phyloP scores from a whole-genome alignment of 2,329 filamentous ascomycete species.

The Phialemoniopsis sp. region DNA sequence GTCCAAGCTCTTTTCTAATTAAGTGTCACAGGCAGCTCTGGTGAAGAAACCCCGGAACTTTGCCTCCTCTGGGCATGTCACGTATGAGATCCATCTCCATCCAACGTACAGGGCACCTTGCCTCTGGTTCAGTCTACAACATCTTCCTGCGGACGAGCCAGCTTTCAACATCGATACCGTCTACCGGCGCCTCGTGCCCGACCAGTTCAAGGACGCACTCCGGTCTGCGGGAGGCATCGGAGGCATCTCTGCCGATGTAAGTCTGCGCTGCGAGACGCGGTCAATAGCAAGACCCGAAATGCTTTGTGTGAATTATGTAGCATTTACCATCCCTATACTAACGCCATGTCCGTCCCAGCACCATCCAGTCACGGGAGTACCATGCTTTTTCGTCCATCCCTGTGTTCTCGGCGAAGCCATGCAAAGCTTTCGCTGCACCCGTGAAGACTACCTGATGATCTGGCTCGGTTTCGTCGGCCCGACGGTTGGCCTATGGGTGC shows the following conservation, averaged over 20 bases:
- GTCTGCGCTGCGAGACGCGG: conserved; percentile 25
- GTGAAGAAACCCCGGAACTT: conserved; percentile 1
- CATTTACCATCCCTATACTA: conserved; percentile 14
- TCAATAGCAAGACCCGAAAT: too few relatives aligned
- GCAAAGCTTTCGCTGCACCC: conserved; percentile 56
- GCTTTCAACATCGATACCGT: conserved; percentile 63
- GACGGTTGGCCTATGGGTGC: conserved; percentile 74
- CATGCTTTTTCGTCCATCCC: conserved; percentile 88
- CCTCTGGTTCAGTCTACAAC: conserved; percentile 68
- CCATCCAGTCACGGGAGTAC: conserved; percentile 75
- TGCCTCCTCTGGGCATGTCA: conserved; percentile 40
- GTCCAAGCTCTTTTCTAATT: background rate
- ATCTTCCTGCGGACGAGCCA: conserved; percentile 49
- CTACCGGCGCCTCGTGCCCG: conserved; percentile 67
- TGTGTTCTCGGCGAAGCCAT: conserved; percentile 85
- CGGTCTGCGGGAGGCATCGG: conserved; percentile 61
- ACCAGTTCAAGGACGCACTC: conserved; percentile 58
- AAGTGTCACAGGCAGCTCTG: conserved; percentile 7
- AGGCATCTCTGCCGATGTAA: conserved; percentile 72
- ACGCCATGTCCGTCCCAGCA: conserved; percentile 49
- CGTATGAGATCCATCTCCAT: conserved; percentile 73
- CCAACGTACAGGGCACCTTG: conserved; percentile 72
- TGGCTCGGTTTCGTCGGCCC: conserved; percentile 88
- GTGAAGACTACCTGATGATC: conserved; percentile 71
- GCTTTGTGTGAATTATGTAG: background rate